Evolutionary conservation across 163 green algal species (phyloP), one percentile per base, ranked within the genome.

Genomic region (Coccomyxa subellipsoidea): DNA sequence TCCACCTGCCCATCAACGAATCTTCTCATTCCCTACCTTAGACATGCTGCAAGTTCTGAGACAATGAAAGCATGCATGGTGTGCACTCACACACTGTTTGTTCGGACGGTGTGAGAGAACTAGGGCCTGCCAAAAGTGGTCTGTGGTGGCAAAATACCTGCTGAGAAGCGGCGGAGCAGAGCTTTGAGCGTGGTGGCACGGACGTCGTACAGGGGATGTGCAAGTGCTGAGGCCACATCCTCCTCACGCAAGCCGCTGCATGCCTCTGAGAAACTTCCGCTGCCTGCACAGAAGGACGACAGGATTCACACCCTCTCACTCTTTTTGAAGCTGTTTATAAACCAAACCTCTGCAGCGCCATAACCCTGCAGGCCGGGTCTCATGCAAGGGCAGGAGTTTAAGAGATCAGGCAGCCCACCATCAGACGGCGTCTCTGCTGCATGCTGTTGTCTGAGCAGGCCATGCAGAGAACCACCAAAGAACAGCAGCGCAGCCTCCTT

Each of bases 181-280:
- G 81, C 83, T 78, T 95, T 95, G 3, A 93, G 73, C 4, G 87
- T 88, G 0, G 90, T 85, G 3, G 86, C 83, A 0, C 89, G 81
- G 37, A 92, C 88, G 35, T 95, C 92, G 80, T 93, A 93, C 8
- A 54, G 32, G 1, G 36, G 35, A 54, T 84, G 39, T 23, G 15
- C 31, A 77, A 79, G 0, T 37, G 77, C 82, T 5, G 4, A 71
- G 70, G 38, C 77, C 12, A 82, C 76, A 9, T 79, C 54, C 4
- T 38, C 82, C 72, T 38, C 15, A 32, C 70, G 77, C 59, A 85
- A 53, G 77, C 70, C 71, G 66, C 72, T 70, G 34, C 37, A 39
- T 29, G 18, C 54, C 5, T 9, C 79, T 39, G 38, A n/a, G n/a
- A n/a, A n/a, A n/a, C n/a, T n/a, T n/a, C n/a, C n/a, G n/a, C n/a